These are phyloP conservation scores for Paecilomyces fulvus DNA, from an alignment of 2,329 filamentous ascomycete genomes.

Conservation along the genomic window DNA sequence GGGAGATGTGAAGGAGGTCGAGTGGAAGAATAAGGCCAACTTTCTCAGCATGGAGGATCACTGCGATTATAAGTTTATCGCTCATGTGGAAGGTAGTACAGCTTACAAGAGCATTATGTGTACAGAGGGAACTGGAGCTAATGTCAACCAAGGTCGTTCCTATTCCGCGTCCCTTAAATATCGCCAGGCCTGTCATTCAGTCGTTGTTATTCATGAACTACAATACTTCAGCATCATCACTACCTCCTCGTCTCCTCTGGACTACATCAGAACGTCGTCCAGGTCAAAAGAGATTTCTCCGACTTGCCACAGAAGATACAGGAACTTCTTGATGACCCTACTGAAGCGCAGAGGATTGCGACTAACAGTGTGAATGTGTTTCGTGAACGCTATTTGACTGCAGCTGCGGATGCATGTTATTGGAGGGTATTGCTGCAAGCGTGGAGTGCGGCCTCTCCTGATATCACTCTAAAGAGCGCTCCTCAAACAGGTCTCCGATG, in stretches of 20 bases:
- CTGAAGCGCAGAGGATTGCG: constrained; percentile 37
- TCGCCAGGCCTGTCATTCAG: constrained; percentile 40
- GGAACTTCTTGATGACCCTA: constrained; percentile 27
- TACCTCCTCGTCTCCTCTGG: constrained; percentile 36
- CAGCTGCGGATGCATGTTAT: constrained; percentile 44
- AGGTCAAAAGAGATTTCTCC: constrained; percentile 45
- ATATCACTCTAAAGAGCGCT: constrained; percentile 5
- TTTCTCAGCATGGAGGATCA: constrained; percentile 44
- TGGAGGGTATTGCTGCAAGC: constrained; percentile 38
- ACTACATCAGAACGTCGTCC: constrained; percentile 40
- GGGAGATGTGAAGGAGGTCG: constrained; percentile 39
- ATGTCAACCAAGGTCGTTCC: constrained; percentile 22
- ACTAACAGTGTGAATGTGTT: constrained; percentile 38
- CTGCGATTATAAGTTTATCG: constrained; percentile 45
- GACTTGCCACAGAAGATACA: constrained; percentile 40
- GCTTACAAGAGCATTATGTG: background rate
- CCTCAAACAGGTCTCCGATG: constrained; percentile 17
- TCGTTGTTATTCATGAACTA: constrained; percentile 40
- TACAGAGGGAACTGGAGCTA: background rate
- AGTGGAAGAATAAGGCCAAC: constrained; percentile 33
- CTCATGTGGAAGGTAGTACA: constrained; percentile 43
- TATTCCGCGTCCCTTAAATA: constrained; percentile 46
- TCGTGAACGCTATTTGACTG: constrained; percentile 42
- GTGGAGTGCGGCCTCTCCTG: constrained; percentile 17
- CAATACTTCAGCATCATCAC: constrained; percentile 42